A percentile compares a stretch with the other conserved stretches of the same genome.
Conservation (phyloP, 2,329 filamentous ascomycete genomes). For the Penicillium sp. region DNA sequence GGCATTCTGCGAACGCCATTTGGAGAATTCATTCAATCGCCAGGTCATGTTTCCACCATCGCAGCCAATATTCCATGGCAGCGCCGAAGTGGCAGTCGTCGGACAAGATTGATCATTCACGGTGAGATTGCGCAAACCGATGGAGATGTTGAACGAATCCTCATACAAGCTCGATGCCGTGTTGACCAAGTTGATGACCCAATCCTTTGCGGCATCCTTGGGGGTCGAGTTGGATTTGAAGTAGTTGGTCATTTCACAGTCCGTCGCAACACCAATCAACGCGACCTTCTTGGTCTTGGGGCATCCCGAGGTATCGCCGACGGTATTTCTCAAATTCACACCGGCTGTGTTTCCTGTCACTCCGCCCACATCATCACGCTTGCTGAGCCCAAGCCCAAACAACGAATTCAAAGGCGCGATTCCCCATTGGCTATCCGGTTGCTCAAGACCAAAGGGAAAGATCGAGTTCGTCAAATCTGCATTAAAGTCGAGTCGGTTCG, state of each 20-base stretch:
- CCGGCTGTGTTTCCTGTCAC: conserved; percentile 74
- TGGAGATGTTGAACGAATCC: conserved; percentile 87
- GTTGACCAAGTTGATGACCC: conserved; percentile 83
- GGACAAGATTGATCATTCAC: conserved; percentile 77
- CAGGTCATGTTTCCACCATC: conserved; percentile 61
- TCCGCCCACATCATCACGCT: conserved; percentile 69
- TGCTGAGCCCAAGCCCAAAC: conserved; percentile 65
- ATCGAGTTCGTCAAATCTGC: conserved; percentile 69
- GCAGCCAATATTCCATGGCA: conserved; percentile 85
- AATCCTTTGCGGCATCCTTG: conserved; percentile 64
- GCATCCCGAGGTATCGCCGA: conserved; percentile 82
- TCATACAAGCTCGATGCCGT: conserved; percentile 86
- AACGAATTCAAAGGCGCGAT: conserved; percentile 65
- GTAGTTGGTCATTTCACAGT: conserved; percentile 79
- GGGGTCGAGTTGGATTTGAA: conserved; percentile 58
- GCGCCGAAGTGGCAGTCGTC: conserved; percentile 62
- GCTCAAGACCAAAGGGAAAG: conserved; percentile 54
- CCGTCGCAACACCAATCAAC: conserved; percentile 85
- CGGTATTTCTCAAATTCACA: conserved; percentile 74
- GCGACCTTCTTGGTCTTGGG: conserved; percentile 89
- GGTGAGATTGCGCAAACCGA: conserved; percentile 84
- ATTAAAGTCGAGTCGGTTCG: conserved; percentile 82
- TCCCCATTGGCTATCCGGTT: conserved; percentile 58
- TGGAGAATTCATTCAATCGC: conserved; percentile 83
- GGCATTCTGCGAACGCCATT: conserved; percentile 75